These are phyloP conservation scores for Tulasnella sp. DNA, from an alignment of 768 basidiomycete species.

Conservation along the genomic window DNA sequence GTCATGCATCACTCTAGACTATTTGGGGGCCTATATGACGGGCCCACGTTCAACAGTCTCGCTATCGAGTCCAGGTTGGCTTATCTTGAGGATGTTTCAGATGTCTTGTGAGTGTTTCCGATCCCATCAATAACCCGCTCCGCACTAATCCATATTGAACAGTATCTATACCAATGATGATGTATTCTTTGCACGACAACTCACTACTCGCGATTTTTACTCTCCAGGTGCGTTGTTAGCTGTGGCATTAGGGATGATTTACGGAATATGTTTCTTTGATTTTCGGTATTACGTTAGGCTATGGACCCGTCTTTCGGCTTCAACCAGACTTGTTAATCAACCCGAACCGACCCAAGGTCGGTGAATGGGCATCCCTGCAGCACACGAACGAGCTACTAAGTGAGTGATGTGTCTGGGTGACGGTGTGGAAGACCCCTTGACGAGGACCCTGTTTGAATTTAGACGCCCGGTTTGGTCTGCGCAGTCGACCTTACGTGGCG, in stretches of 20 bases:
- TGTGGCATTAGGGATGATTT: not conserved
- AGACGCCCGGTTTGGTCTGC: slow-evolving; percentile 23
- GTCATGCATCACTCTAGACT: slow-evolving; percentile 2
- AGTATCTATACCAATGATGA: slow-evolving; percentile 23
- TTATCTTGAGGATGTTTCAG: slow-evolving; percentile 16
- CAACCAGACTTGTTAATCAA: slow-evolving; percentile 21
- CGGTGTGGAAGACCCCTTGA: not conserved
- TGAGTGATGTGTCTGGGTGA: not conserved
- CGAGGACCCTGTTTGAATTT: not conserved
- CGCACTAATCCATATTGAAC: not conserved
- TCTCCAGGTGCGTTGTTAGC: not conserved
- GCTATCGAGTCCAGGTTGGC: slow-evolving; percentile 21
- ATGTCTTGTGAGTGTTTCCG: slow-evolving; percentile 16
- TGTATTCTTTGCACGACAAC: slow-evolving; percentile 19
- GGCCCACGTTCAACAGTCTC: slow-evolving; percentile 23
- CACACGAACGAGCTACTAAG: slow-evolving; percentile 19
- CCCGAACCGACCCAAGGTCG: not conserved
- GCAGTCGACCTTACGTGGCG: slow-evolving; percentile 21
- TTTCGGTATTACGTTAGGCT: not conserved
- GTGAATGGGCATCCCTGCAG: slow-evolving; percentile 21
- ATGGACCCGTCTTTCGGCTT: slow-evolving; percentile 23
- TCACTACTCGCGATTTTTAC: not conserved
- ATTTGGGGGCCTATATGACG: slow-evolving; percentile 9
- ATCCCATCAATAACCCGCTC: not conserved
- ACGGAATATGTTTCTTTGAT: slow-evolving; percentile 1